Percentiles rank a stretch among this genome's conserved stretches.
phyloP scores from a whole-genome alignment of 352 stramenopile species.

The Phytopythium boreale region DNA sequence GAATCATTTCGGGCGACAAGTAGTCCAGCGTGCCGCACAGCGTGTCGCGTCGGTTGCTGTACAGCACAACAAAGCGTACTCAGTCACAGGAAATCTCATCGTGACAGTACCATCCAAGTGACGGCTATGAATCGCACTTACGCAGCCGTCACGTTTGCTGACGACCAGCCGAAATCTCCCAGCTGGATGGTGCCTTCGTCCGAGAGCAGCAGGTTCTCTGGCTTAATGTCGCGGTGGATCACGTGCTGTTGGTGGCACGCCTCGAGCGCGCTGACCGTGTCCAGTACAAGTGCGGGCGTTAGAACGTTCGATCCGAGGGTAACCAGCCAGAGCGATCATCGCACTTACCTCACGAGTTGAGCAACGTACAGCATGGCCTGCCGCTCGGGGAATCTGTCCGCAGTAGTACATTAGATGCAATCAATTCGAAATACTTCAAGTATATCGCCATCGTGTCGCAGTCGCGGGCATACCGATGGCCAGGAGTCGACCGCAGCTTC shows the following conservation, averaged over 20 bases:
- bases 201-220: conserved; percentile 92
- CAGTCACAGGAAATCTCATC: background rate
- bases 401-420: background rate
- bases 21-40: conserved; percentile 99
- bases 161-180: conserved; percentile 99
- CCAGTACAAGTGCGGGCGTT: background rate
- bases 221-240: conserved; percentile 96
- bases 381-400: conserved; percentile 49
- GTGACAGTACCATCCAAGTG: background rate
- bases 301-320: background rate
- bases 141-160: conserved; percentile 70
- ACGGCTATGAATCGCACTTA: conserved; percentile 20
- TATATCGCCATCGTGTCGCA: background rate
- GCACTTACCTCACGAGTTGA: conserved; percentile 60
- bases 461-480: conserved; percentile 25
- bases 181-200: conserved; percentile 95
- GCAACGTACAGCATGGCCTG: conserved; percentile 65
- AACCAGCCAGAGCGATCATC: background rate
- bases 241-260: conserved; percentile 79
- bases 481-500: conserved; percentile 52
- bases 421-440: background rate
- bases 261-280: conserved; percentile 37
- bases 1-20: conserved; percentile 99
- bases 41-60: conserved; percentile 91
- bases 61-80: background rate